Conservation (phyloP, 495 filamentous ascomycete genomes). For the Talaromyces stipitatus region DNA sequence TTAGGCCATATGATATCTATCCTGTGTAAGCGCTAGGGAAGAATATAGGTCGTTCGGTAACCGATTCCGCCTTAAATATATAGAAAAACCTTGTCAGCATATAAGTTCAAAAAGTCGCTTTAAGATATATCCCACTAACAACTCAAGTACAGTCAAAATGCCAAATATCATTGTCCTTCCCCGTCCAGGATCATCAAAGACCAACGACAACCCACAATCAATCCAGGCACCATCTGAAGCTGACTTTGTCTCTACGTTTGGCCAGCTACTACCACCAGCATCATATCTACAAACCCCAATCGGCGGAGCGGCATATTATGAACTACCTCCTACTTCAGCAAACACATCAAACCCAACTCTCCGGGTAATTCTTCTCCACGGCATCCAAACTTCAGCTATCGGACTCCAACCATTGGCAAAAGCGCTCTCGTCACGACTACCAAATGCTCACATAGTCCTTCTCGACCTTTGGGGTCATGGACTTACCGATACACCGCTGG, state of each 20-base stretch:
- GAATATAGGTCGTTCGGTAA: no score
- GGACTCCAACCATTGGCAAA: slow-evolving; percentile 25
- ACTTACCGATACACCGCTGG: slow-evolving; percentile 24
- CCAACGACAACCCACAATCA: slow-evolving; percentile 4
- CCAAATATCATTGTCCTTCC: slow-evolving; percentile 20
- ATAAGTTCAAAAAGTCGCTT: no score
- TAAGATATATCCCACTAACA: no score
- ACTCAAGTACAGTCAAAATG: slow-evolving; percentile 10
- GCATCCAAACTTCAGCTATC: slow-evolving; percentile 30
- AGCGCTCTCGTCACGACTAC: slow-evolving; percentile 18
- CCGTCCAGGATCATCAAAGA: slow-evolving; percentile 16
- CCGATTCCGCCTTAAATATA: no score
- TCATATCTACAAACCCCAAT: slow-evolving; percentile 21
- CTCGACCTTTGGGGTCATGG: slow-evolving; percentile 33
- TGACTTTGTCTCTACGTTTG: slow-evolving; percentile 26
- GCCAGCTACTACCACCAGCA: slow-evolving; percentile 25
- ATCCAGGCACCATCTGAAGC: slow-evolving; percentile 30
- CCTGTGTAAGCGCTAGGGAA: no score
- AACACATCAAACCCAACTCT: neutral
- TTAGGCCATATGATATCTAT: no score
- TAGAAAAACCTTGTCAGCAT: no score
- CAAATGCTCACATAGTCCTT: slow-evolving; percentile 24
- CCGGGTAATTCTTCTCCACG: slow-evolving; percentile 25
- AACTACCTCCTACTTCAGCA: slow-evolving; percentile 10
- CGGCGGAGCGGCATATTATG: slow-evolving; percentile 31